Conservation (phyloP, 1,284 basidiomycete genomes). For the Leccinum holopus region DNA sequence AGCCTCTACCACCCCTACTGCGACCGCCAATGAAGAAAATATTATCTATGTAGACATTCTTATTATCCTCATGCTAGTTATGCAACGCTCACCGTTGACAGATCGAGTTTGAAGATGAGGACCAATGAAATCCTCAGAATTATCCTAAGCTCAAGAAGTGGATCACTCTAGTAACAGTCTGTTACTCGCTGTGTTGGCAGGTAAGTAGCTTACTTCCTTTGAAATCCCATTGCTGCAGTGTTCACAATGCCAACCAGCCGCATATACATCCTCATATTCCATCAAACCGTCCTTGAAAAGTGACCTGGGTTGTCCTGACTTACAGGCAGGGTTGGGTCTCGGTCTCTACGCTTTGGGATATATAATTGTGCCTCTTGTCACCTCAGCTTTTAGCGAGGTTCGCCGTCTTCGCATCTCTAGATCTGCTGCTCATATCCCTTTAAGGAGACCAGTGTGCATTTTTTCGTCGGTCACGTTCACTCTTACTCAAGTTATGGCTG, state of each 20-base stretch:
- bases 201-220: conserved; percentile 3
- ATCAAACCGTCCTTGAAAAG: conserved; percentile 40
- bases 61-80: not conserved
- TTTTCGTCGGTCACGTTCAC: conserved; percentile 39
- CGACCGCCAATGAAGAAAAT: conserved; percentile 5
- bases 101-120: conserved; percentile 29
- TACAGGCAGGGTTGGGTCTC: conserved; percentile 36
- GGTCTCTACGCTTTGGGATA: conserved; percentile 40
- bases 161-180: conserved; percentile 25
- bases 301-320: conserved; percentile 39
- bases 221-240: not conserved
- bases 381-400: conserved; percentile 47
- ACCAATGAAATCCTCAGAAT: conserved; percentile 27
- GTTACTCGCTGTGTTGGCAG: conserved; percentile 17
- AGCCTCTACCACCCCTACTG: conserved; percentile 1
- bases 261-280: conserved; percentile 41
- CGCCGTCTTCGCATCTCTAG: not conserved
- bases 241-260: conserved; percentile 24
- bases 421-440: not conserved
- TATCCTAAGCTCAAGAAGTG: conserved; percentile 27
- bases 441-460: conserved; percentile 45
- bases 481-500: conserved; percentile 39
- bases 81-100: conserved; percentile 12
- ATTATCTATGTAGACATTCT: conserved; percentile 10
- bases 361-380: conserved; percentile 41